Conservation (phyloP, 2,329 filamentous ascomycete genomes). For the Fusarium siculi region DNA sequence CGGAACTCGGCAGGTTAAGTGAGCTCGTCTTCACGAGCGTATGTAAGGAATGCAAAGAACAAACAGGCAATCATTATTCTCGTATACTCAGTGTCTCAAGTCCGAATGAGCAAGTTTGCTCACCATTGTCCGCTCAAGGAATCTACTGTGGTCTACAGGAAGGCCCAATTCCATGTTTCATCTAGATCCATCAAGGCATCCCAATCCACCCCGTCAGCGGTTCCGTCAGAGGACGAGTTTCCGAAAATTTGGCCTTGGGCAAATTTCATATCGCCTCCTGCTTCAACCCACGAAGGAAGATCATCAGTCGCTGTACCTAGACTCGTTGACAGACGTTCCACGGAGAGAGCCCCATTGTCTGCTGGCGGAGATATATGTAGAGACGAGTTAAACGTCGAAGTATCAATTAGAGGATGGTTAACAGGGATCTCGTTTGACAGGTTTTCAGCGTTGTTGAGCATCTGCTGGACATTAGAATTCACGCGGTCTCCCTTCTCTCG, state of each 20-base stretch:
- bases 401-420: slow-evolving; percentile 9
- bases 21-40: neutral
- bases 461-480: slow-evolving; percentile 5
- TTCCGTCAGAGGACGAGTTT: neutral
- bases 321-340: slow-evolving; percentile 11
- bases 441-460: neutral
- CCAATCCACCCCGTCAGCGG: slow-evolving; percentile 27
- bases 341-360: neutral
- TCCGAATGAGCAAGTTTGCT: neutral
- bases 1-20: slow-evolving; percentile 17
- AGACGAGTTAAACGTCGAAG: slow-evolving; percentile 13
- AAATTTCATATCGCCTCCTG: neutral
- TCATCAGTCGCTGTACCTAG: slow-evolving; percentile 11
- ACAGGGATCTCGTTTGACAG: slow-evolving; percentile 7
- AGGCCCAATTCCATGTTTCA: slow-evolving; percentile 31
- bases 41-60: neutral
- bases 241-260: neutral
- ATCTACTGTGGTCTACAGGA: slow-evolving; percentile 10
- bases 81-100: neutral
- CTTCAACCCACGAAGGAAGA: slow-evolving; percentile 14
- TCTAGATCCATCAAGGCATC: slow-evolving; percentile 30
- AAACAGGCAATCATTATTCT: fast-evolving
- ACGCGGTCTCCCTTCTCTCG: neutral
- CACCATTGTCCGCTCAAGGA: neutral
- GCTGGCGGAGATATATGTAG: neutral